Base-by-base conservation (phyloP, 768 basidiomycete species). In the Hypsizygus marmoreus region DNA sequence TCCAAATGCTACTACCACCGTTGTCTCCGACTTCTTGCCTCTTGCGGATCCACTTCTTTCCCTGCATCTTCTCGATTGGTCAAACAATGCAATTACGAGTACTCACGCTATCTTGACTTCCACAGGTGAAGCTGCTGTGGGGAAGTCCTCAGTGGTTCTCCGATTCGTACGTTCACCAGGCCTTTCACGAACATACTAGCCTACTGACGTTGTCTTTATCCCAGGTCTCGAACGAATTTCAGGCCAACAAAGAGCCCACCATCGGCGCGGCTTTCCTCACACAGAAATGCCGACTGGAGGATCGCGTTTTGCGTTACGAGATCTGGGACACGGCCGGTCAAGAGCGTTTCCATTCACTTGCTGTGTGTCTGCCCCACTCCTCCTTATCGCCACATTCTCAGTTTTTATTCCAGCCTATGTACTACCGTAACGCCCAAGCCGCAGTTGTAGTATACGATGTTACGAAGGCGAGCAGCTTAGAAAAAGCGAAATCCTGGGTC, bases 401-500 rank as follows among this genome's bases (percentile, higher is more conserved):
- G 41, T 38, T 43, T 50, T 49, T 19, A 51, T 41, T 42, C 45
- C 40, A 91, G 89, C 95, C 97, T 35, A 98, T 98, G 95, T 97
- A 97, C 67, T 97, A 97, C 68, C 90, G 97, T 60, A 97, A 98
- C 60, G 93, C 95, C 6, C 91, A 95, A 66, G 95, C 95, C 3
- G 95, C 95, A 24, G 94, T 98, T 31, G 97, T 99, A 7, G 95
- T 98, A 14, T 98, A 97, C 67, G 97, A 98, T 64, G 85, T 98
- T 45, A 98, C 95, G 39, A 97, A 97, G 69, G 89, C 91, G 34
- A 80, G 88, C 46, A 95, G 93, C 60, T 77, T 99, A 47, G 95
- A 98, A 68, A 98, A 98, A 68, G 97, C 97, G 43, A 97, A 98
- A 75, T 93, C 95, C 23, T 99, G 97, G 97, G 94, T 99, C 47